Percentiles rank a stretch among this genome's conserved stretches.
Conservation (phyloP, 495 filamentous ascomycete species). For the Xylaria curta region DNA sequence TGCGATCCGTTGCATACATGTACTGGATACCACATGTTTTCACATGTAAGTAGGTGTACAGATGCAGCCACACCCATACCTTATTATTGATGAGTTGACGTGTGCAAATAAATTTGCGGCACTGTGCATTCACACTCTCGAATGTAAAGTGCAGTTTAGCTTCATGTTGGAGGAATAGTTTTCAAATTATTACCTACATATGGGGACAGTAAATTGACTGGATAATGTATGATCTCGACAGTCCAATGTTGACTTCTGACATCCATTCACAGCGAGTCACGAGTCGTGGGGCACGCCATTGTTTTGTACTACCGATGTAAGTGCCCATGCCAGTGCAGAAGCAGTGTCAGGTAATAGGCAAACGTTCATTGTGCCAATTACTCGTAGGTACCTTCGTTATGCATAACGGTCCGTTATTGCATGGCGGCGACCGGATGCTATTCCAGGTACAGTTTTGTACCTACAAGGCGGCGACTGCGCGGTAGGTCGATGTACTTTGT, state of each 20-base stretch:
- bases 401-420: neutral
- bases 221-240: neutral
- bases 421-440: no score
- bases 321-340: neutral
- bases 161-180: neutral
- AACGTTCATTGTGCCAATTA: neutral
- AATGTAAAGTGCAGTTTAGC: neutral
- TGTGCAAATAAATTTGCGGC: neutral
- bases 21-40: neutral
- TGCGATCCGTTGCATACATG: neutral
- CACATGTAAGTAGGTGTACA: neutral
- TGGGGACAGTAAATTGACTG: neutral
- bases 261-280: neutral
- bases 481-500: neutral
- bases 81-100: neutral
- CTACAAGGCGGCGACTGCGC: neutral
- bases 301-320: neutral
- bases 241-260: neutral
- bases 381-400: neutral
- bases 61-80: neutral
- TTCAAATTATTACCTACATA: neutral
- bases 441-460: constrained; percentile 3
- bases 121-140: neutral
- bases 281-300: neutral
- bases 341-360: neutral